A percentile compares a stretch with the other conserved stretches of the same genome.
Evolutionary conservation across 495 filamentous ascomycete species (phyloP).

Genomic region (Penicillium soppii): DNA sequence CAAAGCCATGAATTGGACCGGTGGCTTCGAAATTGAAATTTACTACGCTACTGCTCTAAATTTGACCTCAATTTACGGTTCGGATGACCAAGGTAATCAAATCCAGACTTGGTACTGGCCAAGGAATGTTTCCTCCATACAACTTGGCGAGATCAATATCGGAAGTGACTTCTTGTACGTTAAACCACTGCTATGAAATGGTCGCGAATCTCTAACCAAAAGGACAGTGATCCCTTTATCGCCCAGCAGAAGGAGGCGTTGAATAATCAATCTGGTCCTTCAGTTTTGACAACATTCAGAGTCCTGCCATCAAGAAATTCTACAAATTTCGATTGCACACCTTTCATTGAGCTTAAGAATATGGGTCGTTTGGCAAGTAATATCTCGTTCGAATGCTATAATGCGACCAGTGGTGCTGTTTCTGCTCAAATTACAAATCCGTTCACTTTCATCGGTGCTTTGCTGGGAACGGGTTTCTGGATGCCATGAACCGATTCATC

Average conservation of each 20-base stretch:
- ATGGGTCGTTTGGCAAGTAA: not conserved
- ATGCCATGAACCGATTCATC: not conserved
- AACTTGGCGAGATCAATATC: not conserved
- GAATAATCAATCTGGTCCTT: not conserved
- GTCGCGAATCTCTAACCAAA: not conserved
- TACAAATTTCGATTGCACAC: not conserved
- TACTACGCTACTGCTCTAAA: not conserved
- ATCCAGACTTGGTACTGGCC: slow-evolving; percentile 13
- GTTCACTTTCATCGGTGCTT: not conserved
- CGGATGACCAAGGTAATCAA: not conserved
- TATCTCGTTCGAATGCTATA: not conserved
- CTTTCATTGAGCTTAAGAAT: not conserved
- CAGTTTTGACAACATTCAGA: not conserved
- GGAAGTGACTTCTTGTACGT: slow-evolving; percentile 5
- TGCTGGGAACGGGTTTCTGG: not conserved
- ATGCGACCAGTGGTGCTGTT: not conserved
- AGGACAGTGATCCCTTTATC: slow-evolving; percentile 5
- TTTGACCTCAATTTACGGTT: slow-evolving; percentile 1
- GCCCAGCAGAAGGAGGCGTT: not conserved
- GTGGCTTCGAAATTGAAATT: not conserved
- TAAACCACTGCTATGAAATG: not conserved
- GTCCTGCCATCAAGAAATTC: not conserved
- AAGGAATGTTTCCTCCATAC: not conserved
- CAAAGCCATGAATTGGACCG: slow-evolving; percentile 4
- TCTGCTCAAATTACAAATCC: not conserved